Conservation (phyloP, 202 grass and related monocot species). For the Setaria italica region DNA sequence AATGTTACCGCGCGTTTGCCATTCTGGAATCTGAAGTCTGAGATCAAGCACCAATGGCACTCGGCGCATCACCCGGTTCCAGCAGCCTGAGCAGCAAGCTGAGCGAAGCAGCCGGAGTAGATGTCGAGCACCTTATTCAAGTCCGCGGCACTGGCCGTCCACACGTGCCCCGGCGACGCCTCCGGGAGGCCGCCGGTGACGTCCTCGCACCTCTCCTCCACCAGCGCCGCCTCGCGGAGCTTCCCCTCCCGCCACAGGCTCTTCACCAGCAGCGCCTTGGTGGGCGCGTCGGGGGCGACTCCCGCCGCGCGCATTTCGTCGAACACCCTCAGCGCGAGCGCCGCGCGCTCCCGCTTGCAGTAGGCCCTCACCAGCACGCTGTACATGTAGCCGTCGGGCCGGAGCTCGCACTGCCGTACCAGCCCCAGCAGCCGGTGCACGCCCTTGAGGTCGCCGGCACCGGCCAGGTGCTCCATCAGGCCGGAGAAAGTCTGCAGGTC, state of each 20-base stretch:
- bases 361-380: constrained; percentile 67
- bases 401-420: constrained; percentile 72
- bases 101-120: constrained; percentile 68
- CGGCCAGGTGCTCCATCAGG: constrained; percentile 74
- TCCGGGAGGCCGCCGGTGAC: constrained; percentile 39
- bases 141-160: constrained; percentile 70
- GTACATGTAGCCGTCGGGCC: constrained; percentile 83
- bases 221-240: constrained; percentile 70
- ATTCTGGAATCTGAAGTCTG: neutral
- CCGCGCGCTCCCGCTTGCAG: constrained; percentile 75
- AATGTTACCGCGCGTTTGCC: neutral
- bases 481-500: constrained; percentile 89
- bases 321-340: constrained; percentile 72
- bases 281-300: constrained; percentile 62
- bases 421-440: constrained; percentile 81
- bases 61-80: neutral
- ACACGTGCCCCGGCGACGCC: constrained; percentile 73
- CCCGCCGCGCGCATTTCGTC: constrained; percentile 72
- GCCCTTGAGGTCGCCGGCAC: constrained; percentile 64
- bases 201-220: constrained; percentile 70
- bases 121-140: constrained; percentile 63
- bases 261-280: constrained; percentile 77
- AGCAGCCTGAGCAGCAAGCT: neutral
- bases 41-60: neutral
- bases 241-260: constrained; percentile 95